Percentiles rank a stretch among this genome's conserved stretches.
phyloP scores from a whole-genome alignment of 345 rosid species.

The Bretschneidera sinensis region DNA sequence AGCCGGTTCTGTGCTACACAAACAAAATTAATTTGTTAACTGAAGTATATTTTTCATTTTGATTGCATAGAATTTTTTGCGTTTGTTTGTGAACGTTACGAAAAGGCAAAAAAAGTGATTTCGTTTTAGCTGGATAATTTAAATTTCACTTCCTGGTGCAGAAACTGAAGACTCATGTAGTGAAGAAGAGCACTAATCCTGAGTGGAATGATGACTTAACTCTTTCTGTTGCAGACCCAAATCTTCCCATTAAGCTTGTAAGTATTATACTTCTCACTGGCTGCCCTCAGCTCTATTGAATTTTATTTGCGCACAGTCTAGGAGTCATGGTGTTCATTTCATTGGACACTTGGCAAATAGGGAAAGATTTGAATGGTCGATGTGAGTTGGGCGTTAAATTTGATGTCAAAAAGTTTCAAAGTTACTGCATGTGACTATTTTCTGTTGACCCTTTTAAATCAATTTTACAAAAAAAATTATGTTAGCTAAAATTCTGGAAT shows the following conservation, averaged over 20 bases:
- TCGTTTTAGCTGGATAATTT: not conserved
- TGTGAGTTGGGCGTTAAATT: too few species aligned
- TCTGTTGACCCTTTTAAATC: too few species aligned
- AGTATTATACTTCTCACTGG: slow-evolving; percentile 16
- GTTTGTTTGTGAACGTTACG: too few species aligned
- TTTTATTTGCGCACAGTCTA: not conserved
- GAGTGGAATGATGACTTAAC: slow-evolving; percentile 84
- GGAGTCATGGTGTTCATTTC: not conserved
- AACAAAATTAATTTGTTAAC: too few species aligned
- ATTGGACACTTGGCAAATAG: not conserved
- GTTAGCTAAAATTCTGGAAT: too few species aligned
- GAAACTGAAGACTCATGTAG: slow-evolving; percentile 75
- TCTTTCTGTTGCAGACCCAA: slow-evolving; percentile 59
- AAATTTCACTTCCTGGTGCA: slow-evolving; percentile 25
- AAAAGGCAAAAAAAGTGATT: too few species aligned
- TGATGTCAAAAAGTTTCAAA: too few species aligned
- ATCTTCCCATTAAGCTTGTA: slow-evolving; percentile 58
- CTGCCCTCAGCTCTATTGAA: not conserved
- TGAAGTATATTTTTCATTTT: too few species aligned
- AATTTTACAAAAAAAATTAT: too few species aligned
- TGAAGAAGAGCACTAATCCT: slow-evolving; percentile 59
- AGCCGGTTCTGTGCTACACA: too few species aligned
- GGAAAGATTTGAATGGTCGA: not conserved
- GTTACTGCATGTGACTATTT: too few species aligned
- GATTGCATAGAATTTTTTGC: too few species aligned